These are phyloP conservation scores for Trypanosoma rangeli DNA, from an alignment of 208 protist species.

Conservation along the genomic window DNA sequence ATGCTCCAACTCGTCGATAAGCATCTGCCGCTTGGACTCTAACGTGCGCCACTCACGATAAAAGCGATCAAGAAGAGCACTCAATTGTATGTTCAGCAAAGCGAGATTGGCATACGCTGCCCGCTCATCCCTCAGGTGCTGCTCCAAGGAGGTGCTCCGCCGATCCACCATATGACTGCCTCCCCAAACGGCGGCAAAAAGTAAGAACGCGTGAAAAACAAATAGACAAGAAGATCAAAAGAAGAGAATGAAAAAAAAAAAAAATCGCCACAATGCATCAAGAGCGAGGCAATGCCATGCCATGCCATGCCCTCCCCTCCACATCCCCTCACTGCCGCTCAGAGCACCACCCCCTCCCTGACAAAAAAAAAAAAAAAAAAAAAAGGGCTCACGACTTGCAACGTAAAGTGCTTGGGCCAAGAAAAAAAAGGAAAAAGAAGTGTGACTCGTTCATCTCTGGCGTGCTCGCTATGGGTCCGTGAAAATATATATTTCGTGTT, in stretches of 20 bases:
- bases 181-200: neutral
- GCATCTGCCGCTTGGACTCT: conserved; percentile 6
- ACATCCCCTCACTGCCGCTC: neutral
- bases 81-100: conserved; percentile 19
- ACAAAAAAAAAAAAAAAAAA: neutral
- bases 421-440: too few relatives aligned
- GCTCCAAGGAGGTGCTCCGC: conserved; percentile 15
- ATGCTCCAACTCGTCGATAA: conserved; percentile 12
- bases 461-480: too few relatives aligned
- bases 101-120: conserved; percentile 7
- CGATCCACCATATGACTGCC: neutral
- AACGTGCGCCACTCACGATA: conserved; percentile 22
- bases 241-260: conserved; percentile 4
- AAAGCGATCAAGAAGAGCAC: conserved; percentile 18
- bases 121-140: conserved; percentile 23
- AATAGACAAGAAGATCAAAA: conserved; percentile 22
- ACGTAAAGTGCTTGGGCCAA: too few relatives aligned
- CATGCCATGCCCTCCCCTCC: neutral
- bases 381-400: too few relatives aligned
- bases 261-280: neutral
- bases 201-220: neutral
- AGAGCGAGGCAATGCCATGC: neutral
- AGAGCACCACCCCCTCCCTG: neutral
- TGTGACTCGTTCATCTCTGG: too few relatives aligned
- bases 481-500: neutral